Conservation (phyloP, 805 yeast species). For the Ogataea saltuana region DNA sequence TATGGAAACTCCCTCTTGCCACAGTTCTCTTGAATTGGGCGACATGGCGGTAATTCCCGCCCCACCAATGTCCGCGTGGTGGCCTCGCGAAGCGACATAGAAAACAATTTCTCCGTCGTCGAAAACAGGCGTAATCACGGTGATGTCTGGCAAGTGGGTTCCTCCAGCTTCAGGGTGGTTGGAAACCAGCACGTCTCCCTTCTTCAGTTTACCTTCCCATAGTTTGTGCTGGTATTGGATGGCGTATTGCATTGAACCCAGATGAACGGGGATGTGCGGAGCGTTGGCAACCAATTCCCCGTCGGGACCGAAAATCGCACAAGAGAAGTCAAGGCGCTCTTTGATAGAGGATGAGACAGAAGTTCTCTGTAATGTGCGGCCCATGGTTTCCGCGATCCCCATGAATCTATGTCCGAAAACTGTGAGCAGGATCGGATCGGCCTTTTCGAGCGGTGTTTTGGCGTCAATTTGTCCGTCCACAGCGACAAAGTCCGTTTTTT, state of each 20-base stretch:
- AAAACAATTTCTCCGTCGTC: conserved; percentile 44
- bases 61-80: conserved; percentile 62
- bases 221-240: conserved; percentile 39
- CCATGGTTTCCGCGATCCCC: conserved; percentile 49
- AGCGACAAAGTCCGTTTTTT: conserved; percentile 7
- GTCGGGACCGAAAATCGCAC: conserved; percentile 44
- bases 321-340: conserved; percentile 45
- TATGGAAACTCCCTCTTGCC: conserved; percentile 56
- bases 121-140: conserved; percentile 56
- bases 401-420: conserved; percentile 46
- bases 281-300: conserved; percentile 45
- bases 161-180: conserved; percentile 46
- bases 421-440: conserved; percentile 43
- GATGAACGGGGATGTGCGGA: conserved; percentile 46
- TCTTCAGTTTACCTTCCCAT: conserved; percentile 39
- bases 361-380: conserved; percentile 42
- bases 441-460: conserved; percentile 11
- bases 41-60: conserved; percentile 56
- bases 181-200: conserved; percentile 43
- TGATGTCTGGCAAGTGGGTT: conserved; percentile 48
- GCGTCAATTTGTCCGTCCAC: conserved; percentile 14
- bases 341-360: conserved; percentile 43
- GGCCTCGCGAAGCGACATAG: conserved; percentile 59
- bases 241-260: conserved; percentile 45
- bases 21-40: conserved; percentile 51